Evolutionary conservation across 495 filamentous ascomycete genomes (phyloP).

Genomic region (Trichoderma gamsii): DNA sequence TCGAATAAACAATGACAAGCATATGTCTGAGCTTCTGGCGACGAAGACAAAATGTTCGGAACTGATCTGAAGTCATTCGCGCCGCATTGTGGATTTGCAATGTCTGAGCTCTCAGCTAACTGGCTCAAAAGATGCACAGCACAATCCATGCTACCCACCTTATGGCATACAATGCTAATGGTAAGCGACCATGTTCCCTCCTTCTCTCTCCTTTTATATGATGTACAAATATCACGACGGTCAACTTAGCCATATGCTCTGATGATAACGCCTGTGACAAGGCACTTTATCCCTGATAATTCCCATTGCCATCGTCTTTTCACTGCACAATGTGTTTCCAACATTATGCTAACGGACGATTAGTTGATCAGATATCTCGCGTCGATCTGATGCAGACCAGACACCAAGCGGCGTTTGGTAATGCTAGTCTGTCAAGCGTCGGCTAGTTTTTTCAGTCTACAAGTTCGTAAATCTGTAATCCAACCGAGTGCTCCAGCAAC

Average conservation of each 20-base stretch:
- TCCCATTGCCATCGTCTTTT: background rate
- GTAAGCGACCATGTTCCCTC: background rate
- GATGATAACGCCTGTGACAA: slow-evolving; percentile 17
- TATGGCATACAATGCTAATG: background rate
- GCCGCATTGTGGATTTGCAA: background rate
- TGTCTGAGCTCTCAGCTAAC: background rate
- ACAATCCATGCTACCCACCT: background rate
- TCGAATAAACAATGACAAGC: slow-evolving; percentile 66
- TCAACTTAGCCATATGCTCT: slow-evolving; percentile 17
- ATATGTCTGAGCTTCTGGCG: slow-evolving; percentile 70
- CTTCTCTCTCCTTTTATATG: slow-evolving; percentile 9
- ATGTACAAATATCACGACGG: slow-evolving; percentile 19
- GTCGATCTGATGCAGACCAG: background rate
- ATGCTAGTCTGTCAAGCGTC: background rate
- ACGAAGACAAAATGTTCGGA: slow-evolving; percentile 17
- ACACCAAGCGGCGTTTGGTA: background rate
- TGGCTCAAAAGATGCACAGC: background rate
- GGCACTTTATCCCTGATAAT: slow-evolving; percentile 11
- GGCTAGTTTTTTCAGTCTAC: no score
- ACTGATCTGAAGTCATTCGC: slow-evolving; percentile 23
- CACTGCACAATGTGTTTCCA: background rate
- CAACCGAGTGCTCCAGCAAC: no score
- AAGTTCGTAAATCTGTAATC: no score
- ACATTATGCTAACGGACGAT: slow-evolving; percentile 2
- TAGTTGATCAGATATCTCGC: background rate